Evolutionary conservation across 495 filamentous ascomycete genomes (phyloP), one percentile per base, ranked within the genome.

Genomic region (Apiosordaria backusii): DNA sequence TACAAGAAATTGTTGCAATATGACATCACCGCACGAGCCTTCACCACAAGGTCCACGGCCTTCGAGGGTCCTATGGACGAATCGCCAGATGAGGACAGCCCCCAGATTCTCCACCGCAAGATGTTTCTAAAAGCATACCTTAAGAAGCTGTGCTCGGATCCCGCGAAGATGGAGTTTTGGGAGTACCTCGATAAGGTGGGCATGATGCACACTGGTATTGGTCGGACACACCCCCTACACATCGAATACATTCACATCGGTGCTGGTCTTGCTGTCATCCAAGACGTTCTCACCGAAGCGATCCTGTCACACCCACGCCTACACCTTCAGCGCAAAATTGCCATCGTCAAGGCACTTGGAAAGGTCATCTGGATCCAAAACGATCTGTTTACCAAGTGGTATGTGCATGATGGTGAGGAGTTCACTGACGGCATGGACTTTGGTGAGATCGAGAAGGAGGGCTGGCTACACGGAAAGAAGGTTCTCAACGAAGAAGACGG

Each of bases 141-240:
- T 29, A 84, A 81, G 55, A 89, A 87, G 72, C 72, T 92, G 13
- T 90, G 88, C 72, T 86, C 85, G 15, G 89, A 92, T 70, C 89
- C 89, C 0, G 86, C 84, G 50, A 85, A 84, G 68, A 86, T 89
- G 81, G 88, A 90, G 62, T 92, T 90, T 71, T 92, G 89, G 88
- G 83, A 89, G 66, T 92, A 92, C 73, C 76, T 92, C 45, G 86
- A 91, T 75, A 92, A 91, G 77, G 89, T 92, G 26, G 90, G 89
- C 55, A 83, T 89, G 82, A 91, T 91, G 88, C 88, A 91, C 72
- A 83, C 82, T 4, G 88, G 88, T 2, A 81, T 86, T 64, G 89
- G 84, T 15, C 83, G 89, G 21, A 74, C 84, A 59, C 83, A 88
- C 61, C 83, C 87, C 0, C 79, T 92, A 22, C 90, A 90, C 74